These are phyloP conservation scores for Albizia julibrissin DNA, from an alignment of 306 rosid species.

Conservation along the genomic window DNA sequence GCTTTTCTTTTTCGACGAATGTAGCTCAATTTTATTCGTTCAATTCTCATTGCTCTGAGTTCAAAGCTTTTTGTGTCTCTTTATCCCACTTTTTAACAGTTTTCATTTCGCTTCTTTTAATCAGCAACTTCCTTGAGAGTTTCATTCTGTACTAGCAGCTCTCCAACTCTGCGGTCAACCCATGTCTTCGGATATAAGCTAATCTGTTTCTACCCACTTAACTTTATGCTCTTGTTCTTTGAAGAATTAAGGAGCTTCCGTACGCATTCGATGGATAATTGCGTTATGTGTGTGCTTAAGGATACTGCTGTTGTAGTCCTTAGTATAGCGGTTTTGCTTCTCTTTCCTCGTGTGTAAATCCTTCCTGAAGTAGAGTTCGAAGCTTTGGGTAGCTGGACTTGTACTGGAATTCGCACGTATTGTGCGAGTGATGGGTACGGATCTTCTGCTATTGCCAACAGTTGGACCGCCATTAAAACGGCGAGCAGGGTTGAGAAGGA, in stretches of 20 bases:
- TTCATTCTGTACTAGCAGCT: slow-evolving; percentile 11
- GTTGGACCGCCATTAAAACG: slow-evolving; percentile 99
- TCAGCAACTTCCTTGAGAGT: slow-evolving; percentile 10
- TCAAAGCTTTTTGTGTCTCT: slow-evolving; percentile 33
- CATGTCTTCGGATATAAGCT: slow-evolving; percentile 98
- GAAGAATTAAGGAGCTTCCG: slow-evolving; percentile 3
- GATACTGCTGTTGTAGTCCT: not conserved
- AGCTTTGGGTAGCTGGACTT: slow-evolving; percentile 39
- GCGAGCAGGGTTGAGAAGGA: slow-evolving; percentile 98
- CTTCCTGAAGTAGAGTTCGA: slow-evolving; percentile 32
- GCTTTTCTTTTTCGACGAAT: slow-evolving; percentile 5
- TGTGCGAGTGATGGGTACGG: slow-evolving; percentile 72
- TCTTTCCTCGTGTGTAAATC: slow-evolving; percentile 17
- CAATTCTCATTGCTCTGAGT: slow-evolving; percentile 20
- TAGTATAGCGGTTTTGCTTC: slow-evolving; percentile 28
- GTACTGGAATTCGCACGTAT: slow-evolving; percentile 35
- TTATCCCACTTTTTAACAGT: not conserved
- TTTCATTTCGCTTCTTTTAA: slow-evolving; percentile 20
- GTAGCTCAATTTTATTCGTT: slow-evolving; percentile 34
- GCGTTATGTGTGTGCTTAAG: slow-evolving; percentile 25
- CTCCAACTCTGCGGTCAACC: slow-evolving; percentile 29
- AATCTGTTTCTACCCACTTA: slow-evolving; percentile 16
- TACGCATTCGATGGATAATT: slow-evolving; percentile 44
- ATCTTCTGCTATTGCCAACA: slow-evolving; percentile 71
- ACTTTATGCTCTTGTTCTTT: not conserved